Evolutionary conservation across 495 filamentous ascomycete species (phyloP), one percentile per base, ranked within the genome.

Genomic region (Ascodesmis nigricans): DNA sequence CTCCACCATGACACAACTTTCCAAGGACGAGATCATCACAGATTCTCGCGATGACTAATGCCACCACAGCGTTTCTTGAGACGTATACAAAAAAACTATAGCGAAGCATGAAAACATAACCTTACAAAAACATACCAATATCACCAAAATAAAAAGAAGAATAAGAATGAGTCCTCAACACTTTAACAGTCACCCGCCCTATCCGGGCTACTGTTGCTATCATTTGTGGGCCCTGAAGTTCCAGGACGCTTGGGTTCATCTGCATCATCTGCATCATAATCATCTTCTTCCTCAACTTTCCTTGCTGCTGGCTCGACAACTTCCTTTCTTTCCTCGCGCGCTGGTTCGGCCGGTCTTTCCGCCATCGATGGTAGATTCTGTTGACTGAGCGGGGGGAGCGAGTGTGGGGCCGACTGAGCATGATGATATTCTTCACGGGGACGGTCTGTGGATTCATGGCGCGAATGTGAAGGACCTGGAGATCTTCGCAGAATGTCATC

Each of bases 201-300:
- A 26, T 43, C 52, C 14, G 61, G 61, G 43, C 58, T 63, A 24
- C 54, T 61, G 11, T 59, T 51, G 33, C 53, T 42, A 28, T 50
- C 49, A 10, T 28, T 20, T 30, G 24, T 19, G 19, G 49, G 29
- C 0, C 45, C 58, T 0, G 58, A 55, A 35, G 37, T 55, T 45
- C 57, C 60, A 2, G 58, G 57, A 39, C 67, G 70, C 55, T 91
- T 82, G 31, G 91, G 74, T 41, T 91, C 83, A 35, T 75, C 76
- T 10, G 57, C 70, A 19, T 78, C 80, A 43, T 90, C 82, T 54
- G 92, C 84, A 44, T 73, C 67, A 41, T 97, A 91, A 40, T 91
- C 72, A 54, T 97, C 84, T 50, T 97, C 87, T 27, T 95, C 75
- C 15, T 95, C 87, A 73, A 97, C 90, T 54, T 91, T 87, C 5